Conservation (phyloP, 495 filamentous ascomycete genomes). For the Xylaria curta region DNA sequence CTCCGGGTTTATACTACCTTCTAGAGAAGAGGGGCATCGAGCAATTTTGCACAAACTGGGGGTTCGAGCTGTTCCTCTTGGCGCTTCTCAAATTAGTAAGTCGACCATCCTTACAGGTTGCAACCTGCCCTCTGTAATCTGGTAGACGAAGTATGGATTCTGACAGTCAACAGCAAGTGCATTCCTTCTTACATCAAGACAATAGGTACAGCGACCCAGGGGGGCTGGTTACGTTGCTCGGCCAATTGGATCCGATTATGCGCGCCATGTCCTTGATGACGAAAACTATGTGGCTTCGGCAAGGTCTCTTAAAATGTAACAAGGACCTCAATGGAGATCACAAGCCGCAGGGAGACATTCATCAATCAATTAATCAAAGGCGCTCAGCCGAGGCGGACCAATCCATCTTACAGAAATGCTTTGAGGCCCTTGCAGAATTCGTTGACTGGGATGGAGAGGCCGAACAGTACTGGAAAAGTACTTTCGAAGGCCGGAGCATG, state of each 20-base stretch:
- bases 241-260: constrained; percentile 24
- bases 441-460: constrained; percentile 34
- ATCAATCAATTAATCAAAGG: not conserved
- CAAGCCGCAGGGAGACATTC: not conserved
- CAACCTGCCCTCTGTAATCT: not conserved
- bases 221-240: constrained; percentile 14
- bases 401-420: constrained; percentile 28
- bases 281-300: constrained; percentile 26
- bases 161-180: constrained; percentile 23
- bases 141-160: not conserved
- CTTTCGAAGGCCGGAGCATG: constrained; percentile 28
- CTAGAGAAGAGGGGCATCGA: constrained; percentile 28
- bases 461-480: constrained; percentile 32
- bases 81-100: constrained; percentile 26
- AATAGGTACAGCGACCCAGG: constrained; percentile 30
- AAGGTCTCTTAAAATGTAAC: constrained; percentile 20
- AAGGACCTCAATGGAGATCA: not conserved
- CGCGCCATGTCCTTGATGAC: constrained; percentile 32
- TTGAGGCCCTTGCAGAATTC: constrained; percentile 34
- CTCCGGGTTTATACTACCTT: constrained; percentile 28
- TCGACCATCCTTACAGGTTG: not conserved
- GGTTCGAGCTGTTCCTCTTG: constrained; percentile 27
- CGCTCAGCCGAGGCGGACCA: constrained; percentile 3
- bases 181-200: constrained; percentile 26
- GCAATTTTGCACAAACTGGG: constrained; percentile 25